These are phyloP conservation scores for Hypoxylon sp. DNA, from an alignment of 2,329 filamentous ascomycete species.

Conservation along the genomic window DNA sequence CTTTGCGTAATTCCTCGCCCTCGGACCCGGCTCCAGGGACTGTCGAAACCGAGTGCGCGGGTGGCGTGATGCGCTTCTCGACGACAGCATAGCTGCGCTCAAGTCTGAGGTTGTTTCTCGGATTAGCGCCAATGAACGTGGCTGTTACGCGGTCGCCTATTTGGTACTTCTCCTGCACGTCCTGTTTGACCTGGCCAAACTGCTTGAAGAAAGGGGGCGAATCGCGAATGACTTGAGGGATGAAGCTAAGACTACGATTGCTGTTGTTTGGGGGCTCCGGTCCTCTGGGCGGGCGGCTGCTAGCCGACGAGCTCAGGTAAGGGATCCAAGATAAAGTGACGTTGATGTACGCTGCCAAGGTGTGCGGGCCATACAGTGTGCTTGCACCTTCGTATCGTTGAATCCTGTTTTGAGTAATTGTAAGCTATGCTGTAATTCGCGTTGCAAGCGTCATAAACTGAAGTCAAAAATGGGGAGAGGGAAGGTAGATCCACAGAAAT, in stretches of 20 bases:
- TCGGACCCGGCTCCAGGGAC: constrained; percentile 29
- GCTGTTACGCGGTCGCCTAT: constrained; percentile 73
- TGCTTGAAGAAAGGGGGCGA: constrained; percentile 72
- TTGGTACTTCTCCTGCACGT: constrained; percentile 66
- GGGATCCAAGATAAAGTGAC: constrained; percentile 79
- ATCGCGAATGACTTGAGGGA: constrained; percentile 83
- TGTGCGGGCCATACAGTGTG: constrained; percentile 87
- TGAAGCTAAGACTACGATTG: constrained; percentile 81
- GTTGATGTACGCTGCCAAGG: constrained; percentile 89
- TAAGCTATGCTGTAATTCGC: constrained; percentile 8
- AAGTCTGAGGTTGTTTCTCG: constrained; percentile 85
- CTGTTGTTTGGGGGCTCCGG: constrained; percentile 83
- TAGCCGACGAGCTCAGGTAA: constrained; percentile 69
- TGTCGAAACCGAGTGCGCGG: constrained; percentile 22
- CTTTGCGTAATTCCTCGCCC: constrained; percentile 17
- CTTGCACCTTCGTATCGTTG: constrained; percentile 94
- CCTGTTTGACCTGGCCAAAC: constrained; percentile 77
- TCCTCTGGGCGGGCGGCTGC: constrained; percentile 60
- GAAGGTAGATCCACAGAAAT: constrained; percentile 1
- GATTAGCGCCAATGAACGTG: constrained; percentile 88
- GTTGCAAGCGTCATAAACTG: constrained; percentile 30
- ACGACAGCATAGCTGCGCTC: constrained; percentile 84
- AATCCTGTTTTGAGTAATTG: constrained; percentile 61
- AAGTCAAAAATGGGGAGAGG: constrained; percentile 18
- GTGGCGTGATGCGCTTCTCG: constrained; percentile 68